These are phyloP conservation scores for Cornus kousa DNA, from an alignment of 148 eudicot species.

Conservation along the genomic window DNA sequence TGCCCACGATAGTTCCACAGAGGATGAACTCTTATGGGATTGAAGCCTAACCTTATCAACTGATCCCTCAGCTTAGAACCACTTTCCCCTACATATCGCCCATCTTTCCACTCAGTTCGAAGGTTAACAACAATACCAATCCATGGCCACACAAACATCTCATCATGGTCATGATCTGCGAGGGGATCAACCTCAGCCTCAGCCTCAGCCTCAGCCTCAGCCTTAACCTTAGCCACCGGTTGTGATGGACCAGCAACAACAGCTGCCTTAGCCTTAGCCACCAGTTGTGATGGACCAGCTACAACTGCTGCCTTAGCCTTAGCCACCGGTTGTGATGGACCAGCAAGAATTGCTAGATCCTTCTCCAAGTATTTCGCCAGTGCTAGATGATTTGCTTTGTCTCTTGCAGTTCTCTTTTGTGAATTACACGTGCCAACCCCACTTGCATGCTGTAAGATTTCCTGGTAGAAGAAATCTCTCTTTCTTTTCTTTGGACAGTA, in stretches of 20 bases:
- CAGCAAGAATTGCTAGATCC: conserved; percentile 39
- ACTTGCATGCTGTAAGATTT: conserved; percentile 83
- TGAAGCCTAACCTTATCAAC: conserved; percentile 66
- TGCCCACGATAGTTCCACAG: conserved; percentile 86
- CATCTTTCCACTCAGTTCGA: conserved; percentile 58
- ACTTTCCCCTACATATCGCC: conserved; percentile 81
- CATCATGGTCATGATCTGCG: conserved; percentile 58
- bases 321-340: conserved; percentile 43
- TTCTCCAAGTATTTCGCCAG: conserved; percentile 67
- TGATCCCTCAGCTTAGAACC: conserved; percentile 91
- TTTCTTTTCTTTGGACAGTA: conserved; percentile 77
- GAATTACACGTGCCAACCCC: conserved; percentile 68
- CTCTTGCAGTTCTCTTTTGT: conserved; percentile 70
- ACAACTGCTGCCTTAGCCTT: conserved; percentile 10
- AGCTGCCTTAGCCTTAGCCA: conserved; percentile 9
- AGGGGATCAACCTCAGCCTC: conserved; percentile 31
- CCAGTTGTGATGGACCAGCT: conserved; percentile 50
- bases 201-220: conserved; percentile 17
- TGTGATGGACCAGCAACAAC: conserved; percentile 49
- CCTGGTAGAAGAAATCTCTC: conserved; percentile 60
- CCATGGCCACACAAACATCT: conserved; percentile 98
- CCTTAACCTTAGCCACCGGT: conserved; percentile 12
- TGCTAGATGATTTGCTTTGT: conserved; percentile 82
- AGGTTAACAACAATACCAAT: conserved; percentile 82
- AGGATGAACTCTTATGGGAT: conserved; percentile 79